Percentiles rank a stretch among this genome's conserved stretches.
These are phyloP conservation scores for Candida mesenterica DNA, from an alignment of 1,139 yeast species.

Conservation along the genomic window DNA sequence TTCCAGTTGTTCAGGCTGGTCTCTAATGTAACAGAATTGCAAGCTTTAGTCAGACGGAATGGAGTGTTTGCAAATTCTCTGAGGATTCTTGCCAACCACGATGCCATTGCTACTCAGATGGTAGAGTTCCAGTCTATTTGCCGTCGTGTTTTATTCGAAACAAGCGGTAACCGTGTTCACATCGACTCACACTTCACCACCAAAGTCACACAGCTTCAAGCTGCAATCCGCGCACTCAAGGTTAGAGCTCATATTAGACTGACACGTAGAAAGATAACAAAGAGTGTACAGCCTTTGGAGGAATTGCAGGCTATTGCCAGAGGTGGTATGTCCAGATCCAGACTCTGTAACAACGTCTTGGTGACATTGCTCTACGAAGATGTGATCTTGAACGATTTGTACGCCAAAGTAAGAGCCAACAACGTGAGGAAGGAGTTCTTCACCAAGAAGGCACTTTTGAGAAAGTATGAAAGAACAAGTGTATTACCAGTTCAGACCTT, in stretches of 20 bases:
- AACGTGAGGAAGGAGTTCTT: slow-evolving; percentile 30
- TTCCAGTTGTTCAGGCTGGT: slow-evolving; percentile 11
- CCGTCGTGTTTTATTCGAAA: slow-evolving; percentile 28
- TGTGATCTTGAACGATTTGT: slow-evolving; percentile 33
- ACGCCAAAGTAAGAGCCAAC: slow-evolving; percentile 48
- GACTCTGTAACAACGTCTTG: slow-evolving; percentile 44
- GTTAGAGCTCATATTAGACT: slow-evolving; percentile 22
- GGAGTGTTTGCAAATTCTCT: slow-evolving; percentile 21
- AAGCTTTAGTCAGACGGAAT: slow-evolving; percentile 30
- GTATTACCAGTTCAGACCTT: slow-evolving; percentile 33
- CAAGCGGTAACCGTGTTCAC: slow-evolving; percentile 13
- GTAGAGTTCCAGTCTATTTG: slow-evolving; percentile 34
- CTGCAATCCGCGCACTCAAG: slow-evolving; percentile 32
- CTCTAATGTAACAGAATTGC: slow-evolving; percentile 21
- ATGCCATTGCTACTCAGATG: slow-evolving; percentile 24
- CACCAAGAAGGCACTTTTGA: slow-evolving; percentile 22
- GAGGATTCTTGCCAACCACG: slow-evolving; percentile 23
- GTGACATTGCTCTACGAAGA: slow-evolving; percentile 44
- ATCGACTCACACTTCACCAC: slow-evolving; percentile 16
- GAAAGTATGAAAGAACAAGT: slow-evolving; percentile 19
- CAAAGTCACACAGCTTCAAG: slow-evolving; percentile 30
- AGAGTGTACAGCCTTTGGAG: slow-evolving; percentile 14
- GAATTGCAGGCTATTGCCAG: slow-evolving; percentile 54
- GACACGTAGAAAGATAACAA: slow-evolving; percentile 18
- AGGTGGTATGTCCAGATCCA: slow-evolving; percentile 50